These are phyloP conservation scores for Phytophthora agathidicida DNA, from an alignment of 352 stramenopile genomes.

Conservation along the genomic window DNA sequence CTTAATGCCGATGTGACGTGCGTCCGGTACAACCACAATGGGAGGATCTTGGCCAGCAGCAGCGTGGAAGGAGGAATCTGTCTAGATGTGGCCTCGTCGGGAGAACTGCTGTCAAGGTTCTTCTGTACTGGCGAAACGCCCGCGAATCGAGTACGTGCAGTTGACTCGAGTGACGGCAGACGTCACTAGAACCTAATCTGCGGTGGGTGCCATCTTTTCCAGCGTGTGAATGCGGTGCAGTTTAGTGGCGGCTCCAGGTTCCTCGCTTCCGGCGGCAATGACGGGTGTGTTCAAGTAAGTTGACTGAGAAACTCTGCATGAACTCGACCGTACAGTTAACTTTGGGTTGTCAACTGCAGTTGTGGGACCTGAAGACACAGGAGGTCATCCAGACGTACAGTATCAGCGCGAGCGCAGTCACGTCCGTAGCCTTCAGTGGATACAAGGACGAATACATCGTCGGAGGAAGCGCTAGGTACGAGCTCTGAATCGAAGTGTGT, in stretches of 20 bases:
- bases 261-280: slow-evolving; percentile 58
- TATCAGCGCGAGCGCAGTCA: slow-evolving; percentile 67
- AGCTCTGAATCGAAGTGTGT: too few relatives aligned
- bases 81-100: slow-evolving; percentile 56
- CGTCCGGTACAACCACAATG: slow-evolving; percentile 74
- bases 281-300: slow-evolving; percentile 59
- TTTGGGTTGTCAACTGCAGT: slow-evolving; percentile 13
- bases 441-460: slow-evolving; percentile 79
- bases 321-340: not conserved
- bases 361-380: slow-evolving; percentile 83
- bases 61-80: slow-evolving; percentile 67
- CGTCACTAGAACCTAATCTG: not conserved
- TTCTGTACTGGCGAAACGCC: slow-evolving; percentile 55
- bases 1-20: slow-evolving; percentile 65
- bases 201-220: not conserved
- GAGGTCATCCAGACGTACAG: slow-evolving; percentile 70
- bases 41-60: slow-evolving; percentile 69
- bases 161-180: not conserved
- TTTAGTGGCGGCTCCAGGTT: slow-evolving; percentile 79
- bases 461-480: slow-evolving; percentile 68
- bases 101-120: slow-evolving; percentile 68
- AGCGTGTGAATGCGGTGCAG: slow-evolving; percentile 69
- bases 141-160: slow-evolving; percentile 38
- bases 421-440: slow-evolving; percentile 67
- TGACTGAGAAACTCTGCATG: not conserved